A percentile compares a stretch with the other conserved stretches of the same genome.
Evolutionary conservation across 345 rosid genomes (phyloP).

Genomic region (Sisymbrium altissimum): DNA sequence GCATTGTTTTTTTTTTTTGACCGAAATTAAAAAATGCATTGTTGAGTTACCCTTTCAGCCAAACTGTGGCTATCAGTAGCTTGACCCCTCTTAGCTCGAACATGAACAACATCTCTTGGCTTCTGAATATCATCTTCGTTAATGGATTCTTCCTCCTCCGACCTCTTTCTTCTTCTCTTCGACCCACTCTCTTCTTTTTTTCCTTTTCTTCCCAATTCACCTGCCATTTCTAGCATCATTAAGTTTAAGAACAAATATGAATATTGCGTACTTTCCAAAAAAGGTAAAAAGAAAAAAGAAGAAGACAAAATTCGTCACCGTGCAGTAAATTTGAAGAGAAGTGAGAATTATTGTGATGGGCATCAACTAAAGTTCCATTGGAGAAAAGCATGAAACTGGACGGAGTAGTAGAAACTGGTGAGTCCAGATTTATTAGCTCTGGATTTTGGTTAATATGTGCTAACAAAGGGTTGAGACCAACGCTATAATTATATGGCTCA

Average conservation of each 20-base stretch:
- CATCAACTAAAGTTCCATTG: slow-evolving; percentile 27
- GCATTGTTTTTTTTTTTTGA: too few species aligned
- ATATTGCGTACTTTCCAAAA: neutral
- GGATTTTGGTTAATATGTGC: slow-evolving; percentile 22
- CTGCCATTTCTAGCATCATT: slow-evolving; percentile 8
- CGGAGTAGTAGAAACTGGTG: slow-evolving; percentile 17
- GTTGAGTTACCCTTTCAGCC: slow-evolving; percentile 64
- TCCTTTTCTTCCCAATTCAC: slow-evolving; percentile 29
- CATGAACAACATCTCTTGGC: slow-evolving; percentile 53
- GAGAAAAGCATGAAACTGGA: slow-evolving; percentile 37
- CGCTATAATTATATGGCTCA: neutral
- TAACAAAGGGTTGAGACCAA: slow-evolving; percentile 13
- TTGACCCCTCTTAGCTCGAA: slow-evolving; percentile 73
- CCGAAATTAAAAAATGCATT: too few species aligned
- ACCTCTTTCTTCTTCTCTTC: slow-evolving; percentile 27
- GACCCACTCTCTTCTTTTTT: slow-evolving; percentile 15
- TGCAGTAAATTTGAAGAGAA: slow-evolving; percentile 23
- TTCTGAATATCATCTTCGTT: slow-evolving; percentile 26
- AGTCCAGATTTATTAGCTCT: slow-evolving; percentile 20
- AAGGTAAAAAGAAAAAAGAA: neutral
- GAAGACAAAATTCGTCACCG: neutral
- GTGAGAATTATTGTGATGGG: slow-evolving; percentile 22
- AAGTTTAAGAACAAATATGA: neutral
- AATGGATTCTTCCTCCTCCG: slow-evolving; percentile 38
- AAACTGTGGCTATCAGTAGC: slow-evolving; percentile 75